Percentiles rank a stretch among this genome's conserved stretches.
phyloP scores from a whole-genome alignment of 169 alveolate species.

The Eimeria zaria region DNA sequence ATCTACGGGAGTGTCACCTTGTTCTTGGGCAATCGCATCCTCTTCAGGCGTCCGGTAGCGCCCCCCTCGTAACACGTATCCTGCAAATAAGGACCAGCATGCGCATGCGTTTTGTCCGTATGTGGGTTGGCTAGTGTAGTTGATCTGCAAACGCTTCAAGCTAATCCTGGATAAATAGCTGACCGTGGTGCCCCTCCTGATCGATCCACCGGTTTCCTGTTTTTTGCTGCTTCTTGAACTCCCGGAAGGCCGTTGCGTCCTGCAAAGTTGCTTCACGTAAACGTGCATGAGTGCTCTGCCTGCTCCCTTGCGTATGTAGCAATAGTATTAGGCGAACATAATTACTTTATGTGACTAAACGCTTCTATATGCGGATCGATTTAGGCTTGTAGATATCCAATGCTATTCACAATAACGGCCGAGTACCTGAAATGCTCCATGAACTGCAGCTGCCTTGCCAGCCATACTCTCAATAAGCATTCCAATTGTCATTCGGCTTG shows the following conservation, averaged over 20 bases:
- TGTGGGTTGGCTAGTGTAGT: not conserved
- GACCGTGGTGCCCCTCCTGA: constrained; percentile 91
- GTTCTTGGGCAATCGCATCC: constrained; percentile 55
- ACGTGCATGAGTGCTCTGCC: constrained; percentile 98
- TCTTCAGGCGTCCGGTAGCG: constrained; percentile 84
- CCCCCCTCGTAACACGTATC: constrained; percentile 86
- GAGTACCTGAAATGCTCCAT: constrained; percentile 96
- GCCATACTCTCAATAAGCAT: constrained; percentile 99
- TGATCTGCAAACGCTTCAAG: not conserved
- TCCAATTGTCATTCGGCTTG: constrained; percentile 99
- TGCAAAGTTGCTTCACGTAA: constrained; percentile 86
- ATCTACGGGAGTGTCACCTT: constrained; percentile 89
- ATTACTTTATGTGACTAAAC: not conserved
- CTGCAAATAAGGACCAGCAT: constrained; percentile 52
- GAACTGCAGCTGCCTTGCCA: constrained; percentile 99
- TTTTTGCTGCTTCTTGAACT: constrained; percentile 89
- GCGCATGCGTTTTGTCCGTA: not conserved
- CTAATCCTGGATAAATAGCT: not conserved
- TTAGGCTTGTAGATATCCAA: not conserved
- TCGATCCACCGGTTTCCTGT: constrained; percentile 91
- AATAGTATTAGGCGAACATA: not conserved
- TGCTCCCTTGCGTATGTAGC: constrained; percentile 88
- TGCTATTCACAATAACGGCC: constrained; percentile 5
- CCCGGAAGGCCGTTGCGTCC: constrained; percentile 96
- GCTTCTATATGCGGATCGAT: not conserved